Conservation (phyloP, 305 asterid species). For the Solanum chacoense region DNA sequence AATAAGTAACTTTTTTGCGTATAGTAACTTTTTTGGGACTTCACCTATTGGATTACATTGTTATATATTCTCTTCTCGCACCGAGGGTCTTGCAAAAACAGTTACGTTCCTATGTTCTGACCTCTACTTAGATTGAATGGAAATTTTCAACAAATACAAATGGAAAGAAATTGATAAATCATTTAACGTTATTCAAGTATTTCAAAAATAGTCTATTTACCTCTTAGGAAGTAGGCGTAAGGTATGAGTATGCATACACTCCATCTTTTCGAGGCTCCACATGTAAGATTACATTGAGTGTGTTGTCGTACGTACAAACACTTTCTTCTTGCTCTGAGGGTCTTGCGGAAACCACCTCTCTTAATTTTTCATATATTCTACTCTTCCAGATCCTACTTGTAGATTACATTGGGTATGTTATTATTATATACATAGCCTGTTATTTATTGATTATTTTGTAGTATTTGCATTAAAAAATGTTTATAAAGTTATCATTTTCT, state of each 20-base stretch:
- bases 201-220: too few relatives aligned
- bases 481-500: neutral
- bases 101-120: neutral
- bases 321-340: neutral
- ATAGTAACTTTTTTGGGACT: too few relatives aligned
- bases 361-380: neutral
- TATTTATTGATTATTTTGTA: neutral
- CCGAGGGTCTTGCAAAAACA: neutral
- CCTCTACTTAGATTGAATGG: neutral
- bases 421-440: too few relatives aligned
- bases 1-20: neutral
- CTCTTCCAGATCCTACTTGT: neutral
- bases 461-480: neutral
- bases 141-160: neutral
- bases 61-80: neutral
- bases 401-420: too few relatives aligned
- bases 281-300: neutral
- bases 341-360: neutral
- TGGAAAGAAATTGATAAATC: neutral
- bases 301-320: neutral
- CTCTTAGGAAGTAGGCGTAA: neutral
- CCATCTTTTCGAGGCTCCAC: neutral
- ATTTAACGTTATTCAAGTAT: neutral
- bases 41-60: neutral
- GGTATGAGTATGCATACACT: neutral